Conservation (phyloP, 2,329 filamentous ascomycete species). For the Stromatinia cepivora region DNA sequence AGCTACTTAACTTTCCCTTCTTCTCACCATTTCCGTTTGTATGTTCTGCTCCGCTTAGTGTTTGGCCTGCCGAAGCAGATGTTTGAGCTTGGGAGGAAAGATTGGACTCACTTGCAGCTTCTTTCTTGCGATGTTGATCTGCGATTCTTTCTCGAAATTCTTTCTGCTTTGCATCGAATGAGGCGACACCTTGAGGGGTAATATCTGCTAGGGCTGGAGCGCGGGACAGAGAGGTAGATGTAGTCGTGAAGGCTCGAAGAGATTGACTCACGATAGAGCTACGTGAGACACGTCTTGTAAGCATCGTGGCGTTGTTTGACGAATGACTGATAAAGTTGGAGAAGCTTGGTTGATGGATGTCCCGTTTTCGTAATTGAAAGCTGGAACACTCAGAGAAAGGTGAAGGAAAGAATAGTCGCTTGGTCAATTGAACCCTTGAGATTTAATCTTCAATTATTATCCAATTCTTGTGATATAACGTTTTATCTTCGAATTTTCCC, state of each 20-base stretch:
- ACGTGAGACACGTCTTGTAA: conserved; percentile 33
- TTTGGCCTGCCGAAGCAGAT: conserved; percentile 48
- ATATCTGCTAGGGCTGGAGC: conserved; percentile 86
- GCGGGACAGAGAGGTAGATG: conserved; percentile 45
- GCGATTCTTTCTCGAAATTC: conserved; percentile 81
- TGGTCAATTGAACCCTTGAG: conserved; percentile 10
- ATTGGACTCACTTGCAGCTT: conserved; percentile 71
- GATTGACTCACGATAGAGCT: conserved; percentile 39
- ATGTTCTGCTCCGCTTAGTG: conserved; percentile 59
- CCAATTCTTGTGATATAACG: neutral
- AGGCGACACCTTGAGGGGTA: conserved; percentile 66
- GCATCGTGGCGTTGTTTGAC: conserved; percentile 33
- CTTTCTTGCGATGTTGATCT: conserved; percentile 72
- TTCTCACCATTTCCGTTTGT: conserved; percentile 65
- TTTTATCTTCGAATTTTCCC: neutral
- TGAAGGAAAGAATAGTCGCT: neutral
- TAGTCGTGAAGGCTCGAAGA: conserved; percentile 59
- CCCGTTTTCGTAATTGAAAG: conserved; percentile 1
- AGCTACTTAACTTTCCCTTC: conserved; percentile 72
- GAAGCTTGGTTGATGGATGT: neutral
- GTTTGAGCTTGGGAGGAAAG: conserved; percentile 37
- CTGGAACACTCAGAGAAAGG: neutral
- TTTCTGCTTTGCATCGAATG: conserved; percentile 82
- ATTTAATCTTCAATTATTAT: neutral
- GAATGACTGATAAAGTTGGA: neutral